Evolutionary conservation across 1,139 yeast species (phyloP).

Genomic region (Sugiyamaella grinbergsii): DNA sequence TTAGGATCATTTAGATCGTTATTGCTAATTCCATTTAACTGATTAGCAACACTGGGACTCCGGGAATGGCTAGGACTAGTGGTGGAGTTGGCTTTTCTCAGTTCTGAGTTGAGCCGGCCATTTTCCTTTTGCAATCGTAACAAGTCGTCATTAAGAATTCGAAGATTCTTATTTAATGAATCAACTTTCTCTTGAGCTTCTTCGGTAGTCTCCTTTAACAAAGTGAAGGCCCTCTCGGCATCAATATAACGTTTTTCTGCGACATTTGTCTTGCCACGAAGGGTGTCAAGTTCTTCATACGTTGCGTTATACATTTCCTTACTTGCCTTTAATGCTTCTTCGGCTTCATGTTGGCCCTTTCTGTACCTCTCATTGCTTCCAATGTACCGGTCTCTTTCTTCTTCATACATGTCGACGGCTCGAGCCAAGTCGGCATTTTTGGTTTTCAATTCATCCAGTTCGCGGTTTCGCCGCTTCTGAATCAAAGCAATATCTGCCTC

Average conservation of each 20-base stretch:
- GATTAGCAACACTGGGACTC: constrained; percentile 15
- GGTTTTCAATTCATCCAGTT: constrained; percentile 44
- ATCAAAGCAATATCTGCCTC: constrained; percentile 57
- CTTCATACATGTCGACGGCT: constrained; percentile 36
- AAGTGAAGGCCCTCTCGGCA: constrained; percentile 36
- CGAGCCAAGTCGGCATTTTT: constrained; percentile 39
- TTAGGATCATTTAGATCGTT: constrained; percentile 2
- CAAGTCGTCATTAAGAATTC: constrained; percentile 65
- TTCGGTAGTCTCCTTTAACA: constrained; percentile 41
- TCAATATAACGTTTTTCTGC: constrained; percentile 40
- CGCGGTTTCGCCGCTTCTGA: constrained; percentile 54
- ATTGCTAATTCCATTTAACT: constrained; percentile 4
- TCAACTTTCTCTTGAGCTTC: constrained; percentile 43
- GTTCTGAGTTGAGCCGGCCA: constrained; percentile 27
- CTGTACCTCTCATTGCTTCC: constrained; percentile 33
- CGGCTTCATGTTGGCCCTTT: constrained; percentile 34
- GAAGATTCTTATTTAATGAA: constrained; percentile 57
- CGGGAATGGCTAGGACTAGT: constrained; percentile 10
- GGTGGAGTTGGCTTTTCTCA: neutral
- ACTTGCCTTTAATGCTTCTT: constrained; percentile 34
- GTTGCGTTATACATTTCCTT: constrained; percentile 37
- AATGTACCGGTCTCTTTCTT: constrained; percentile 35
- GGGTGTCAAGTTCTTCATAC: constrained; percentile 28
- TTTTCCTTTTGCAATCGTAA: constrained; percentile 36
- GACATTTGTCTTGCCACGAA: constrained; percentile 34